Percentiles rank a stretch among this genome's conserved stretches.
Evolutionary conservation across 495 filamentous ascomycete genomes (phyloP).

Genomic region (Cercophora sp.): DNA sequence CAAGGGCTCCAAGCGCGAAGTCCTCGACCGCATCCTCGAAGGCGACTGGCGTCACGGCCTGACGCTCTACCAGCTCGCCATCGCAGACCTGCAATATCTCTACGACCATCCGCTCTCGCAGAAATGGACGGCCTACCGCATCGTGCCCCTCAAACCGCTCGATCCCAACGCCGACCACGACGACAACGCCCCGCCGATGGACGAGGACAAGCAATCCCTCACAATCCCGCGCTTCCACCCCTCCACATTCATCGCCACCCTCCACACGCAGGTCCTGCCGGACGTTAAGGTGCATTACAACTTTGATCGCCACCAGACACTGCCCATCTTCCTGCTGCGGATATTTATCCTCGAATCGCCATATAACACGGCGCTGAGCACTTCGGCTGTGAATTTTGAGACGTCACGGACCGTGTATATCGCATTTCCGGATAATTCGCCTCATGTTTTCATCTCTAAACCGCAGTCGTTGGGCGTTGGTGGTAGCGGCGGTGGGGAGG

Average conservation of each 20-base stretch:
- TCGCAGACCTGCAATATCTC: slow-evolving; percentile 74
- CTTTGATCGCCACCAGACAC: slow-evolving; percentile 56
- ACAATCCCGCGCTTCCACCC: slow-evolving; percentile 70
- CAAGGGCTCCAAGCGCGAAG: slow-evolving; percentile 69
- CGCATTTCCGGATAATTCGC: slow-evolving; percentile 73
- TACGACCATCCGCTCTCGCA: slow-evolving; percentile 68
- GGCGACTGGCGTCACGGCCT: slow-evolving; percentile 81
- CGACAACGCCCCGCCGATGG: slow-evolving; percentile 12
- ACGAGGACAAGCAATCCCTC: slow-evolving; percentile 40
- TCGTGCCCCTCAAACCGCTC: slow-evolving; percentile 40
- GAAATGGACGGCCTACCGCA: slow-evolving; percentile 70
- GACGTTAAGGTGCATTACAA: slow-evolving; percentile 79
- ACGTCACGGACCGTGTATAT: slow-evolving; percentile 66
- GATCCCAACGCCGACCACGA: slow-evolving; percentile 31
- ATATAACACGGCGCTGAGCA: slow-evolving; percentile 56
- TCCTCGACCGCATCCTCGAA: slow-evolving; percentile 70
- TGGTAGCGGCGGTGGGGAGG: slow-evolving; percentile 38
- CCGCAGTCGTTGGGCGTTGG: slow-evolving; percentile 26
- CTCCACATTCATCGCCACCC: slow-evolving; percentile 64
- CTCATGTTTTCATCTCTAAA: slow-evolving; percentile 67
- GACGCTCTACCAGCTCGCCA: slow-evolving; percentile 72
- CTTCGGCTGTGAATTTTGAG: slow-evolving; percentile 41
- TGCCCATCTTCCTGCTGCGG: slow-evolving; percentile 67
- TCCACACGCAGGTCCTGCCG: slow-evolving; percentile 68
- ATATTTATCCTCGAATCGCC: slow-evolving; percentile 71